Percentiles rank a stretch among this genome's conserved stretches.
Evolutionary conservation across 129 eudicot genomes (phyloP).

Genomic region (Escallonia herrerae): DNA sequence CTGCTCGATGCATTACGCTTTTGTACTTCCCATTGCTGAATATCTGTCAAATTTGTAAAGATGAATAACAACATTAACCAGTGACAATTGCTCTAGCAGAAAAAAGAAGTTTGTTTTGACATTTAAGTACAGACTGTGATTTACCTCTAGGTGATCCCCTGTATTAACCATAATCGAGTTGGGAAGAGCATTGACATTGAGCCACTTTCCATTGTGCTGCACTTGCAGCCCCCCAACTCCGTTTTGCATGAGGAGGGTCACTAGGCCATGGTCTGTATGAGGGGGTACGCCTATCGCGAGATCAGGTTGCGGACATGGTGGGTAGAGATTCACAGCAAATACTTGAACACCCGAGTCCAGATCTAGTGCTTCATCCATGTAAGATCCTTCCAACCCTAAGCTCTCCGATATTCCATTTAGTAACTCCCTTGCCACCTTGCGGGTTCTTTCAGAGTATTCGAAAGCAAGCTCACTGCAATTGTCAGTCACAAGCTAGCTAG

Average conservation of each 20-base stretch:
- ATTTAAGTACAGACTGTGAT: no score
- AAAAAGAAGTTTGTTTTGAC: background rate
- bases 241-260: constrained; percentile 22
- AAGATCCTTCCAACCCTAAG: constrained; percentile 18
- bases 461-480: constrained; percentile 4
- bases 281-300: constrained; percentile 39
- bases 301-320: constrained; percentile 42
- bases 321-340: constrained; percentile 22
- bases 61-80: background rate
- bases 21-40: constrained; percentile 57
- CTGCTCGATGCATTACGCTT: constrained; percentile 46
- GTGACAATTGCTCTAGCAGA: background rate
- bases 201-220: constrained; percentile 9
- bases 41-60: constrained; percentile 14
- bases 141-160: constrained; percentile 29
- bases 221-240: constrained; percentile 25
- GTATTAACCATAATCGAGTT: constrained; percentile 14
- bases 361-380: background rate
- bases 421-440: constrained; percentile 15
- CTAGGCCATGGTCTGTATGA: constrained; percentile 35
- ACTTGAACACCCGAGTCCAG: constrained; percentile 17
- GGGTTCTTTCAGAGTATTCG: constrained; percentile 14
- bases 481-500: no score
- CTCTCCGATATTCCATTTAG: constrained; percentile 20
- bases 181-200: constrained; percentile 16